Evolutionary conservation across 805 yeast genomes (phyloP), one percentile per base, ranked within the genome.

Genomic region (Starmerella stigmatis): DNA sequence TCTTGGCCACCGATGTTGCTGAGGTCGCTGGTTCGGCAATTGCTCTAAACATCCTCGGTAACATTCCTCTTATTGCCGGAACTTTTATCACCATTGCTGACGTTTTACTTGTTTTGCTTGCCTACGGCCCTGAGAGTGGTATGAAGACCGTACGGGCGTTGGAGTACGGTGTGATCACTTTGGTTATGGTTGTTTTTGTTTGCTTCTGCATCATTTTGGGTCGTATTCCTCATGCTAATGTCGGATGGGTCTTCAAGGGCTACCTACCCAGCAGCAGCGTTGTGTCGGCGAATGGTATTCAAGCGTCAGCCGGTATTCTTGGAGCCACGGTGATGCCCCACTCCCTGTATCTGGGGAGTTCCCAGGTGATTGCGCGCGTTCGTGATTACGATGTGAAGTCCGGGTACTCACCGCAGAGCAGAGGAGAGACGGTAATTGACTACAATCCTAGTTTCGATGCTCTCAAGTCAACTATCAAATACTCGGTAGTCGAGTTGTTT

Each of bases 1-100:
- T 89, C 48, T 78, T 89, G 34, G 96, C 96, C 2, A 89, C 97
- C 0, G 98, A 89, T 65, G 73, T 92, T 52, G 96, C 98, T 1
- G 97, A 89, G 61, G 95, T 89, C 28, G 89, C 92, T 21, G 98
- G 98, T n/a, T 85, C 96, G 3, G 96, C 97, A 3, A 86, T 89
- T 46, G 81, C 97, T 0, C 70, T 89, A 46, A 86, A 92, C 55
- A 85, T 89, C 45, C 65, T 92, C 34, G 77, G 88, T 60, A 72
- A 75, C 2, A 67, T 92, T 7, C 97, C 97, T 0, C 66, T 92
- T 16, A 71, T 84, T 7, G 69, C 76, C 5, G 98, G 98, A 27
- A 94, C 89, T 13, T 64, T 86, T 3, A 62, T 89, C 42, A 89
- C 97, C 0, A 79, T 86, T 19, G 65, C 85, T 3, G 98, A 89